Percentiles rank a stretch among this genome's conserved stretches.
These are phyloP conservation scores for Vitis hybrid DNA, from an alignment of 177 flowering plant genomes.

Conservation along the genomic window DNA sequence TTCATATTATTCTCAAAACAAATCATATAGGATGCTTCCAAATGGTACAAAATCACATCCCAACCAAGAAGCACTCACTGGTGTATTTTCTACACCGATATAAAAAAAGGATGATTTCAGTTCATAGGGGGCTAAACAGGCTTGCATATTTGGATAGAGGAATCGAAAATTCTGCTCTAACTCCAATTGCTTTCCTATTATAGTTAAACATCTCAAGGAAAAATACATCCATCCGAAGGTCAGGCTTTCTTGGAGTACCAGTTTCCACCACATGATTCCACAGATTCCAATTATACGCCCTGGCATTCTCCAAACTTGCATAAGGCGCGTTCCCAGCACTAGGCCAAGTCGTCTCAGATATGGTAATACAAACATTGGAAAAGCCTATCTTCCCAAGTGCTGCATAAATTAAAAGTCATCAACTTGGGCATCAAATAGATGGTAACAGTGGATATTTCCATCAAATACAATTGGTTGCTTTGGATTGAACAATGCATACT, in stretches of 20 bases:
- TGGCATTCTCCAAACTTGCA: constrained; percentile 14
- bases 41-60: too few relatives aligned
- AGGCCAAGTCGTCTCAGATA: constrained; percentile 29
- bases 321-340: constrained; percentile 17
- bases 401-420: constrained; percentile 20
- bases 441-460: constrained; percentile 14
- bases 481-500: constrained; percentile 21
- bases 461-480: constrained; percentile 6
- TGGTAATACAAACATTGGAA: neutral
- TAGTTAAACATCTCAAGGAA: constrained; percentile 29
- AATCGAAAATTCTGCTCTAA: constrained; percentile 24
- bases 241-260: constrained; percentile 23
- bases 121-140: constrained; percentile 21
- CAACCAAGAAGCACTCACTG: too few relatives aligned
- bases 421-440: constrained; percentile 32
- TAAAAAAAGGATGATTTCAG: too few relatives aligned
- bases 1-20: too few relatives aligned
- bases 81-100: too few relatives aligned
- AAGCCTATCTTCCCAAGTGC: constrained; percentile 25
- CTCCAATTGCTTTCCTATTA: constrained; percentile 14
- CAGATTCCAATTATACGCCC: constrained; percentile 18
- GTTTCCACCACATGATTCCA: neutral
- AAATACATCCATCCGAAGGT: constrained; percentile 10
- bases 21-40: too few relatives aligned
- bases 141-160: constrained; percentile 13